Conservation (phyloP, 352 stramenopile species). For the Globisporangium orthogonon region DNA sequence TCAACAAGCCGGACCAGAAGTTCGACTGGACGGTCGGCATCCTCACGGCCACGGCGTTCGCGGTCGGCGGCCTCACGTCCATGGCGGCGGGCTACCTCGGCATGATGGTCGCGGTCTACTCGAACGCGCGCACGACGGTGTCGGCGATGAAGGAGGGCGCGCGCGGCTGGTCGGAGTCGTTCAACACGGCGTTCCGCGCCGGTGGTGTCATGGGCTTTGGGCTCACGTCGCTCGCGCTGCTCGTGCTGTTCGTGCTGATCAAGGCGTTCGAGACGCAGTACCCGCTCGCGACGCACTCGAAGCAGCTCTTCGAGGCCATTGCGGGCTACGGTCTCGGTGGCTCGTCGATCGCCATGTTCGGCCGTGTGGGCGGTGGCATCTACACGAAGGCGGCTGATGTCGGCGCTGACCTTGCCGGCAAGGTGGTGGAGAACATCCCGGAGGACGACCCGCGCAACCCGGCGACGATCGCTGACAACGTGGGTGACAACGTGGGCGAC, state of each 20-base stretch:
- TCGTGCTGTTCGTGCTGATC: conserved; percentile 97
- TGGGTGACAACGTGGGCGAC: conserved; percentile 99
- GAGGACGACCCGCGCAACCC: conserved; percentile 99
- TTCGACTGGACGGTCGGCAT: conserved; percentile 89
- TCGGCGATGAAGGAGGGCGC: conserved; percentile 93
- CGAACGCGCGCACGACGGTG: conserved; percentile 98
- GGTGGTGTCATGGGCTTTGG: conserved; percentile 99
- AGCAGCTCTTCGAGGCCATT: conserved; percentile 94
- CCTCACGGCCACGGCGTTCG: conserved; percentile 95
- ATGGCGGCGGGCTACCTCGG: conserved; percentile 98
- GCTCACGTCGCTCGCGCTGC: conserved; percentile 94
- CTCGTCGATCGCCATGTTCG: conserved; percentile 99
- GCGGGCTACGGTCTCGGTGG: conserved; percentile 97
- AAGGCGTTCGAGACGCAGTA: conserved; percentile 92
- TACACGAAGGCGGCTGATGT: conserved; percentile 99
- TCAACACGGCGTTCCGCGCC: conserved; percentile 98
- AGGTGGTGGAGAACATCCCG: conserved; percentile 98
- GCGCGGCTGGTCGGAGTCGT: conserved; percentile 92
- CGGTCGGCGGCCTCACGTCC: conserved; percentile 97
- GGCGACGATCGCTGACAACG: conserved; percentile 99
- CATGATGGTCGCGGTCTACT: conserved; percentile 99
- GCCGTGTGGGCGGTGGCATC: conserved; percentile 98
- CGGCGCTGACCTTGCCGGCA: conserved; percentile 98
- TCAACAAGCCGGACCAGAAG: conserved; percentile 75
- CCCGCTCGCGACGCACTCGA: conserved; percentile 71